Evolutionary conservation across 306 rosid species (phyloP), one percentile per base, ranked within the genome.

Genomic region (Carpinus viminea): DNA sequence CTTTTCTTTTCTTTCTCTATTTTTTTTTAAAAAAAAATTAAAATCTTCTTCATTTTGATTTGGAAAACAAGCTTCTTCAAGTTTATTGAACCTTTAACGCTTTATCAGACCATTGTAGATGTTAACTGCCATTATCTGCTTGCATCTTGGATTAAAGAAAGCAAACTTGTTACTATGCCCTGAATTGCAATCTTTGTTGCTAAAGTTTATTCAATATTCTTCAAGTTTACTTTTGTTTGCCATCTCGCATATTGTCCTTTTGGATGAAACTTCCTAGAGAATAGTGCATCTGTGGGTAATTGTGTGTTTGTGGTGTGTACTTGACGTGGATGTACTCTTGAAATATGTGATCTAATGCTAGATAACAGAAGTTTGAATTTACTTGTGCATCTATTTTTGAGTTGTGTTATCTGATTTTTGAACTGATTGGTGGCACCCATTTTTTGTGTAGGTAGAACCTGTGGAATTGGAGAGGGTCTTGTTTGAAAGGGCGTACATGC

Each of bases 401-500:
- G 72, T 41, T 41, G 15, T 17, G n/a, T 18, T 38, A 10, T 64
- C 51, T 8, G 26, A 66, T 68, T 38, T 68, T 41, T n/a, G 68
- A 73, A 17, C 43, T 74, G 47, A 74, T 54, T 12, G 69, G n/a
- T 43, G 77, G 45, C 38, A 38, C 50, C 41, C 1, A 70, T 51
- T 56, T 52, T 87, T 50, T 72, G 26, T 89, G 38, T 73, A 92
- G 97, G 97, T 92, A 72, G 91, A 88, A 85, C 91, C 91, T 13
- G 93, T 92, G 4, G 90, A 84, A 61, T 68, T 88, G 80, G 77
- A 84, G 21, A 92, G 86, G 84, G 94, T 90, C 80, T 80, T 88
- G 46, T 88, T 88, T 43, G 90, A 90, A 83, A 86, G 91, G 79
- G 94, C 97, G 72, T 92, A 88, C 88, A 92, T 92, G 91, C 93